Conservation (phyloP, 768 basidiomycete genomes). For the Suillus hirtellus region DNA sequence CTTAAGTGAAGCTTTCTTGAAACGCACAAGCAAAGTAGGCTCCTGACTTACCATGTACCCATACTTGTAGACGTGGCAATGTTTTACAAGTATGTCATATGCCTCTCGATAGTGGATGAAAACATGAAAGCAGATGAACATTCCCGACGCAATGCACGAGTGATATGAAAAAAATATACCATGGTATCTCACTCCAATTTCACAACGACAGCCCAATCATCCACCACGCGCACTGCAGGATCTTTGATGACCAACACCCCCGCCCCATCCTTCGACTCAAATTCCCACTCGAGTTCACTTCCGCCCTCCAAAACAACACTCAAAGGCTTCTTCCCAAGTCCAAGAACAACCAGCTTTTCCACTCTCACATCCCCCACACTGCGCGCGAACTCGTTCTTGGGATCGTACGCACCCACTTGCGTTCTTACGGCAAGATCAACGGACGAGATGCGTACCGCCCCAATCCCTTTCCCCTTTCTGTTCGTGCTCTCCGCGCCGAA, state of each 20-base stretch:
- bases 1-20: too few species aligned
- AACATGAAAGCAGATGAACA: too few species aligned
- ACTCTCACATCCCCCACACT: slow-evolving; percentile 67
- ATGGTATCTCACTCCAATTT: slow-evolving; percentile 16
- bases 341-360: slow-evolving; percentile 80
- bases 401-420: slow-evolving; percentile 46
- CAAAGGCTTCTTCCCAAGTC: slow-evolving; percentile 62
- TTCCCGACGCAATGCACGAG: neutral
- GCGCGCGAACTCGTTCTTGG: slow-evolving; percentile 65
- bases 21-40: too few species aligned
- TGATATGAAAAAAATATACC: neutral
- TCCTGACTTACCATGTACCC: too few species aligned
- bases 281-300: slow-evolving; percentile 67
- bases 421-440: slow-evolving; percentile 43
- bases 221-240: slow-evolving; percentile 55
- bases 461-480: slow-evolving; percentile 29
- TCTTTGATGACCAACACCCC: slow-evolving; percentile 74
- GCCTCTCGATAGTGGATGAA: too few species aligned
- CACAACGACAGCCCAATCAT: slow-evolving; percentile 64
- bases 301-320: slow-evolving; percentile 53
- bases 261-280: slow-evolving; percentile 56
- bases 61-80: too few species aligned
- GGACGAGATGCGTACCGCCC: slow-evolving; percentile 49
- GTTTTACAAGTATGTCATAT: too few species aligned
- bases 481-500: slow-evolving; percentile 58